Evolutionary conservation across 1,139 yeast genomes (phyloP), one percentile per base, ranked within the genome.

Genomic region (Yamadazyma conglobata): DNA sequence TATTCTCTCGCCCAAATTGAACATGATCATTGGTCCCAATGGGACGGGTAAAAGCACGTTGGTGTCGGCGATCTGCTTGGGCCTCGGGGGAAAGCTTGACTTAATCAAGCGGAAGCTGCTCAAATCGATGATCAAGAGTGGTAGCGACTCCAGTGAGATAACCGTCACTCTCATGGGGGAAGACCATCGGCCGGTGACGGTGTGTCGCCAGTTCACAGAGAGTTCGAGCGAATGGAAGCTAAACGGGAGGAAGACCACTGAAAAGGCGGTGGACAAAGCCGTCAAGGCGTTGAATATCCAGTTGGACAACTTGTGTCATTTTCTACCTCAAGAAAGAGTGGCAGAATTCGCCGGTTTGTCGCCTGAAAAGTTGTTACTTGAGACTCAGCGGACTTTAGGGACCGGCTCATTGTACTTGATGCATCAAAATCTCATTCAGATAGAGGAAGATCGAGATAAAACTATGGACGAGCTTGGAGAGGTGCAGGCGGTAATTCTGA

Each of bases 1-100:
- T 54, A 65, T 69, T 25, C 69, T 89, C 31, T 85, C 94, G 0
- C 96, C 97, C 0, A 70, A 81, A 3, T 65, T 93, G 51, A 93
- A 93, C 53, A 78, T 93, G 86, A 84, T 93, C 36, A 84, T 91
- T 33, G 98, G 97, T 0, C 97, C 98, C 5, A 93, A 93, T 52
- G 99, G 99, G 22, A 79, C 96, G 0, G 99, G 99, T 5, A 93
- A 93, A 52, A 80, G 93, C 28, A 87, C 98, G 0, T 75, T 91
- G 45, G 95, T 91, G 5, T 87, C 96, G 37, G 97, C 97, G 0
- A 77, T 91, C 1, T 91, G 96, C 54, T 64, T 93, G 23, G 96
- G 96, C 0, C 62, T 93, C 10, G 93, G 83, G 1, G 97, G 97
- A 3, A 77, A 73, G 38, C 74, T 89, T 5, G 86, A 79, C 20